Percentiles rank a stretch among this genome's conserved stretches.
These are phyloP conservation scores for Euphrasia confusa DNA, from an alignment of 257 asterid species.

Conservation along the genomic window DNA sequence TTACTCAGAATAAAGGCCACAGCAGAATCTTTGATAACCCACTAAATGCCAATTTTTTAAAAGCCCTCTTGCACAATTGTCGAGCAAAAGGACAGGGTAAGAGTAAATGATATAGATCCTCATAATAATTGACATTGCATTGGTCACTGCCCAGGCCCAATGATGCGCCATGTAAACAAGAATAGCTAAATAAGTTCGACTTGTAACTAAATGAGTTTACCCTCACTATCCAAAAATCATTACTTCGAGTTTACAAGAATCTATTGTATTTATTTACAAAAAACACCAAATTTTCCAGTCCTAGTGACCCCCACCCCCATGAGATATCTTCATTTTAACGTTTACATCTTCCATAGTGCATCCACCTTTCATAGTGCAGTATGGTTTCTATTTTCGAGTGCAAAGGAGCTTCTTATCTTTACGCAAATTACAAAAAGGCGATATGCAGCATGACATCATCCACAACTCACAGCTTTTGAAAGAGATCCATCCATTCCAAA, in stretches of 20 bases:
- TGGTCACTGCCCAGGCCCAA: slow-evolving; percentile 1
- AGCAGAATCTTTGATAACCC: too few relatives aligned
- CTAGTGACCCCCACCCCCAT: background rate
- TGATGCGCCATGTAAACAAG: slow-evolving; percentile 1
- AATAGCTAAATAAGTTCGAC: background rate
- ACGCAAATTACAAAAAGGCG: too few relatives aligned
- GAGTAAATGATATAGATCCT: too few relatives aligned
- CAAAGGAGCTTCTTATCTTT: background rate
- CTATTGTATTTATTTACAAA: background rate
- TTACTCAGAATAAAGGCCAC: too few relatives aligned
- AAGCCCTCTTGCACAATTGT: too few relatives aligned
- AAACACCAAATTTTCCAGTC: background rate
- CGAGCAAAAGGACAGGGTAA: too few relatives aligned
- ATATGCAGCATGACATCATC: slow-evolving; percentile 12
- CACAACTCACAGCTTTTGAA: slow-evolving; percentile 8
- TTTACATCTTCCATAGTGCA: background rate
- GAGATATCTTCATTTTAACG: slow-evolving; percentile 2
- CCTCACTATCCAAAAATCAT: background rate
- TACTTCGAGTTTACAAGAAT: background rate
- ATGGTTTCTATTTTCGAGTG: background rate
- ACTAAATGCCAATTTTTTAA: too few relatives aligned
- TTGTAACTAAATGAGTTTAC: background rate
- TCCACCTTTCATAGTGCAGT: background rate
- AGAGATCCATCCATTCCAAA: slow-evolving; percentile 4
- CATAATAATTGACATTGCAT: slow-evolving; percentile 1